Base-by-base conservation (phyloP, 129 eudicot genomes). In the Heracleum sosnowskyi region DNA sequence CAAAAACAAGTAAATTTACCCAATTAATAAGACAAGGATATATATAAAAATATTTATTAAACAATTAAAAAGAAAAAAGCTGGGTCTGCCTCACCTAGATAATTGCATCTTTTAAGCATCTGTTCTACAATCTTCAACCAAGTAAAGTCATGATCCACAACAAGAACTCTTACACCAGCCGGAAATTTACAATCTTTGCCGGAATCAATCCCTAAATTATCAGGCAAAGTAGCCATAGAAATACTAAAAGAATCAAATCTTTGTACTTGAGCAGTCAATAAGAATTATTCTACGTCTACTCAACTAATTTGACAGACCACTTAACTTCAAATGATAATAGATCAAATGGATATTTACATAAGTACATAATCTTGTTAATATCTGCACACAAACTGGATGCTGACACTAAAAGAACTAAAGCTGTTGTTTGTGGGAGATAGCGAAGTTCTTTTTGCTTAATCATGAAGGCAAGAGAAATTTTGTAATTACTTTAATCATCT, bases 51-150 rank as follows among this genome's bases (percentile, higher is more conserved):
- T 0, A 17, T 7, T 16, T 26, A n/a, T n/a, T n/a, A 16, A 28
- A 29, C 11, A 22, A 34, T 1, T 7, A 7, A n/a, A 7, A 9
- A n/a, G n/a, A n/a, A 3, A 1, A 5, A 44, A 40, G 42, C 7
- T 0, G 7, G 42, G 42, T 10, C 10, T 40, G 11, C 81, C 81
- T 73, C 29, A 89, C 94, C 94, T 13, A 49, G 51, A 81, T 91
- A 92, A 76, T 63, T 76, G 84, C 95, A 92, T 85, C 88, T 89
- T 46, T 85, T 83, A 78, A 92, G 92, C 89, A 89, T 84, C 77
- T 83, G 87, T 78, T 90, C 91, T 78, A 89, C 44, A 81, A 89
- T 85, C 81, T 85, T 86, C 79, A 92, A 83, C 72, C 97, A 89
- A 70, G 82, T 76, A 41, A 84, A 77, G 76, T 89, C 90, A 81